These are phyloP conservation scores for Rhizopogon rudus DNA, from an alignment of 768 basidiomycete species.

Conservation along the genomic window DNA sequence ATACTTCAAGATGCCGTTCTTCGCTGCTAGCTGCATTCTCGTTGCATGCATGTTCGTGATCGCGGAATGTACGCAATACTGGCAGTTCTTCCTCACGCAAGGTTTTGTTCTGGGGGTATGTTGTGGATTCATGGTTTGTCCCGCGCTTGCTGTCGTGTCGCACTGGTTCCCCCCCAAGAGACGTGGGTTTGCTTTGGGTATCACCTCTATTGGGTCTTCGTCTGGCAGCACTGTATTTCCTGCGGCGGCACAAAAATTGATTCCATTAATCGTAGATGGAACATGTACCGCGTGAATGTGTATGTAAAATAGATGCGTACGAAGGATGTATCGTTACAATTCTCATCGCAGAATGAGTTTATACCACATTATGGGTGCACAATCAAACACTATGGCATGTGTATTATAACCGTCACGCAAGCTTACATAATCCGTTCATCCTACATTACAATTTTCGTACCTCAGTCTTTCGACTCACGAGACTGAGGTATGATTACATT, in stretches of 20 bases:
- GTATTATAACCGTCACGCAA: too few relatives aligned
- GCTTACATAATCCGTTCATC: too few relatives aligned
- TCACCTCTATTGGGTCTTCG: slow-evolving; percentile 61
- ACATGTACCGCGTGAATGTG: too few relatives aligned
- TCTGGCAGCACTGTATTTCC: slow-evolving; percentile 68
- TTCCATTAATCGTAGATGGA: slow-evolving; percentile 31
- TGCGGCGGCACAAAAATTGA: slow-evolving; percentile 50
- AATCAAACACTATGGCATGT: slow-evolving; percentile 19
- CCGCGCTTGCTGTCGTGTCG: slow-evolving; percentile 51
- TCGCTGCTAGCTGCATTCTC: slow-evolving; percentile 43
- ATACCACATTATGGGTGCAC: too few relatives aligned
- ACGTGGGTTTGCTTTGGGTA: slow-evolving; percentile 53
- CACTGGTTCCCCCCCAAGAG: slow-evolving; percentile 68
- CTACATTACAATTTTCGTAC: too few relatives aligned
- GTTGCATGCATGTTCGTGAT: slow-evolving; percentile 57
- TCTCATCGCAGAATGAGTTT: background rate
- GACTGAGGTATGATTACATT: too few relatives aligned
- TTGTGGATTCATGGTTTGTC: slow-evolving; percentile 58
- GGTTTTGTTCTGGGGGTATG: slow-evolving; percentile 62
- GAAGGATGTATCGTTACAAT: slow-evolving; percentile 13
- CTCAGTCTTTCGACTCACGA: too few relatives aligned
- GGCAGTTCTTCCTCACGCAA: slow-evolving; percentile 77
- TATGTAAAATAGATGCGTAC: too few relatives aligned
- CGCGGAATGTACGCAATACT: slow-evolving; percentile 67
- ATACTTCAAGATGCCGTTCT: slow-evolving; percentile 48